A percentile compares a stretch with the other conserved stretches of the same genome.
These are phyloP conservation scores for Pleurozium schreberi DNA, from an alignment of 225 moss, liverwort and hornwort genomes.

Conservation along the genomic window DNA sequence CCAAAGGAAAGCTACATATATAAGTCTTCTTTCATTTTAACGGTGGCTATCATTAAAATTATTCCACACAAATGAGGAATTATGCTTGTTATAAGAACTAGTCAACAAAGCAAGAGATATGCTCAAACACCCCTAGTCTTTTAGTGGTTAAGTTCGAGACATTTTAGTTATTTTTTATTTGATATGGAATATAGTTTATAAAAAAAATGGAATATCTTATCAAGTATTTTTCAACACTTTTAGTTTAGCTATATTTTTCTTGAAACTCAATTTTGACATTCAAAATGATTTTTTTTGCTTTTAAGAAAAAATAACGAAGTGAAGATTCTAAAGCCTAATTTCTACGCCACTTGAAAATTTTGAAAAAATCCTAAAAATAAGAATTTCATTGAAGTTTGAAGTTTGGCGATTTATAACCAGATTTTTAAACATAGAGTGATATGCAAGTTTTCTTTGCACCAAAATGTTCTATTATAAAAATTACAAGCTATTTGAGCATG, in stretches of 20 bases:
- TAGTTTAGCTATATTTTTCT: fast-evolving
- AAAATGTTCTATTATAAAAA: background rate
- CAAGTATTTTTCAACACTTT: background rate
- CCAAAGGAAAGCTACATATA: too few species aligned
- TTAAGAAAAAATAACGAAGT: fast-evolving
- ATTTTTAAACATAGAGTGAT: background rate
- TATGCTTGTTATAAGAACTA: too few species aligned
- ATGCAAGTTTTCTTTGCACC: background rate
- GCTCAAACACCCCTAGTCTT: too few species aligned
- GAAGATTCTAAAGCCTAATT: fast-evolving
- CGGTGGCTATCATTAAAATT: too few species aligned
- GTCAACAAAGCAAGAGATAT: too few species aligned
- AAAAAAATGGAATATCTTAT: background rate
- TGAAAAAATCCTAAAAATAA: background rate
- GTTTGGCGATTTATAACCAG: fast-evolving
- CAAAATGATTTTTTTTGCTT: background rate
- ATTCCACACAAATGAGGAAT: too few species aligned
- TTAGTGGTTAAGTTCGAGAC: fast-evolving
- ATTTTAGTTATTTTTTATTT: background rate
- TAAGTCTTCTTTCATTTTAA: too few species aligned
- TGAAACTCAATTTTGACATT: background rate
- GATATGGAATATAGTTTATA: background rate
- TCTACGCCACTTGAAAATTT: background rate
- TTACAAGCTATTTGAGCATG: background rate
- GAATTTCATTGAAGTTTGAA: background rate